A percentile compares a stretch with the other conserved stretches of the same genome.
Evolutionary conservation across 345 rosid genomes (phyloP).

Genomic region (Linum usitatissimum): DNA sequence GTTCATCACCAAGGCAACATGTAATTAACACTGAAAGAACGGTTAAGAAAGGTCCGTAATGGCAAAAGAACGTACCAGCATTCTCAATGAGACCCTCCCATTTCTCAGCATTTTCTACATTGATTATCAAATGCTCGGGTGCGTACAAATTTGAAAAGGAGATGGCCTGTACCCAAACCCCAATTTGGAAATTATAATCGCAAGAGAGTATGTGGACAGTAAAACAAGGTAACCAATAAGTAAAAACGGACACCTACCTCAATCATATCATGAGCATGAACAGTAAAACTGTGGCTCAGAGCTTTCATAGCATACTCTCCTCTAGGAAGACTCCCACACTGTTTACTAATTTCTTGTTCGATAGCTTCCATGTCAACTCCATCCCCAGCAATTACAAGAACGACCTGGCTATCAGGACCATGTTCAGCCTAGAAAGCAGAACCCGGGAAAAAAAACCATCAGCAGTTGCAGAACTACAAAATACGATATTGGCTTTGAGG

Average conservation of each 20-base stretch:
- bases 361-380: conserved; percentile 58
- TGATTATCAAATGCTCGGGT: conserved; percentile 84
- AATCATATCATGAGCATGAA: conserved; percentile 68
- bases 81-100: conserved; percentile 81
- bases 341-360: conserved; percentile 68
- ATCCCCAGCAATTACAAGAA: conserved; percentile 75
- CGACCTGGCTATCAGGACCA: conserved; percentile 97
- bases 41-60: no score
- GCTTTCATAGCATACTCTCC: conserved; percentile 82
- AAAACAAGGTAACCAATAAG: neutral
- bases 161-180: conserved; percentile 37
- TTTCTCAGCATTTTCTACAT: conserved; percentile 80
- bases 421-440: conserved; percentile 68
- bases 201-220: neutral
- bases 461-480: neutral
- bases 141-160: conserved; percentile 83
- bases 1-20: neutral
- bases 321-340: conserved; percentile 67
- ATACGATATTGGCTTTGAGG: neutral
- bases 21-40: neutral
- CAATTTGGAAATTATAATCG: neutral
- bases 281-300: conserved; percentile 66
- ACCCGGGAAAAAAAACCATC: conserved; percentile 5
- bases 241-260: conserved; percentile 39
- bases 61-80: conserved; percentile 39